Conservation (phyloP, 495 filamentous ascomycete genomes). For the Paragyromitra xinjiangensis region DNA sequence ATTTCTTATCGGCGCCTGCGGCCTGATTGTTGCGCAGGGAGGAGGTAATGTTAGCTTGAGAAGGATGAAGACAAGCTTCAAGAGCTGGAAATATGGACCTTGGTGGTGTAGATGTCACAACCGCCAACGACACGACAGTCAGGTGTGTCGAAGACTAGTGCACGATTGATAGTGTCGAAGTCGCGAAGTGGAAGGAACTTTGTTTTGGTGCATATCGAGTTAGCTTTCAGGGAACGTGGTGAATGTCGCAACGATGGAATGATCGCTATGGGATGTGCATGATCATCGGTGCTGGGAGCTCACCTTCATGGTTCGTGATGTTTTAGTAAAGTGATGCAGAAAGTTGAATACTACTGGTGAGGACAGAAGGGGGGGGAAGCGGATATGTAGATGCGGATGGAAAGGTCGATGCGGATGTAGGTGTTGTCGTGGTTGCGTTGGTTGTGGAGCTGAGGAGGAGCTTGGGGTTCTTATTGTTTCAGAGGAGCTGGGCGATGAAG, state of each 20-base stretch:
- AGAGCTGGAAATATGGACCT: conserved; percentile 60
- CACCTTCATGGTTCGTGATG: conserved; percentile 37
- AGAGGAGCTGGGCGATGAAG: conserved; percentile 4
- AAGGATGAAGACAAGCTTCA: conserved; percentile 43
- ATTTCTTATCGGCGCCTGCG: conserved; percentile 90
- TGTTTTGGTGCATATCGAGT: conserved; percentile 4
- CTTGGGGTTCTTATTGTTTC: neutral
- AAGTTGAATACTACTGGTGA: neutral
- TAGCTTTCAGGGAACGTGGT: conserved; percentile 4
- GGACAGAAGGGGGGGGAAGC: neutral
- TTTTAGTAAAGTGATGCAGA: neutral
- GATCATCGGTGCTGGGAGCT: conserved; percentile 18
- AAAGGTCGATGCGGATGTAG: neutral
- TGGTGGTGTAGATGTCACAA: conserved; percentile 96
- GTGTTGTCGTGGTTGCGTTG: conserved; percentile 8
- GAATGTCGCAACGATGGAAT: conserved; percentile 32
- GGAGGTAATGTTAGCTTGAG: conserved; percentile 54
- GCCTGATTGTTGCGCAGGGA: conserved; percentile 61
- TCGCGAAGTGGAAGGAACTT: conserved; percentile 91
- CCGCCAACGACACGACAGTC: conserved; percentile 89
- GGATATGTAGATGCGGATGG: neutral
- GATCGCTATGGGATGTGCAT: conserved; percentile 14
- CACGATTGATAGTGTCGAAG: conserved; percentile 85
- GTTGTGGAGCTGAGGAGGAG: conserved; percentile 2
- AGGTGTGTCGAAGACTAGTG: conserved; percentile 90